These are phyloP conservation scores for Leccinum boreale DNA, from an alignment of 768 basidiomycete species.

Conservation along the genomic window DNA sequence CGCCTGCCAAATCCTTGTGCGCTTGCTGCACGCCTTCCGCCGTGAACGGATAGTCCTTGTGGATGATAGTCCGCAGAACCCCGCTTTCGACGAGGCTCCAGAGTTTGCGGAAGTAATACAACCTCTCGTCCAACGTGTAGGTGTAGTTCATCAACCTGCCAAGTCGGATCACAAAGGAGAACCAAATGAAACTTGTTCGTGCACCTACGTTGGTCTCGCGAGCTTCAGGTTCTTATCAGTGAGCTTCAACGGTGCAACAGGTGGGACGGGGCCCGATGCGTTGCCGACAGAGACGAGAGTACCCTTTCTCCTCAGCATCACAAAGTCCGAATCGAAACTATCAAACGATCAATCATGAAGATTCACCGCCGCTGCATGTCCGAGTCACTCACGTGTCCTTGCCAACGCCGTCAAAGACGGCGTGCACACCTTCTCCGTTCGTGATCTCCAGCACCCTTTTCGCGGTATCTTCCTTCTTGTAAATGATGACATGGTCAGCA, in stretches of 20 bases:
- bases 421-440: conserved; percentile 78
- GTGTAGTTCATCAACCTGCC: conserved; percentile 69
- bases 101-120: conserved; percentile 61
- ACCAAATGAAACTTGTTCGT: background rate
- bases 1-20: conserved; percentile 72
- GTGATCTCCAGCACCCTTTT: conserved; percentile 72
- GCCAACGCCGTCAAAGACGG: conserved; percentile 93
- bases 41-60: conserved; percentile 81
- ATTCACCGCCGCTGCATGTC: background rate
- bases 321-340: conserved; percentile 78
- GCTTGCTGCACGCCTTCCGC: conserved; percentile 73
- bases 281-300: conserved; percentile 91
- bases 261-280: conserved; percentile 80
- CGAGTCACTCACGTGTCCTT: conserved; percentile 75
- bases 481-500: conserved; percentile 84
- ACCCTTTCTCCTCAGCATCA: conserved; percentile 79
- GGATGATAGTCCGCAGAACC: conserved; percentile 62
- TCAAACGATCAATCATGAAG: conserved; percentile 3
- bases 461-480: conserved; percentile 71
- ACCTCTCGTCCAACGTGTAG: conserved; percentile 68
- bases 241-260: conserved; percentile 72
- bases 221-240: conserved; percentile 79
- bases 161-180: conserved; percentile 12
- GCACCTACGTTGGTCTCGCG: conserved; percentile 63
- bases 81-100: conserved; percentile 60